phyloP scores from a whole-genome alignment of 257 asterid species.

The Jacaranda copaia region DNA sequence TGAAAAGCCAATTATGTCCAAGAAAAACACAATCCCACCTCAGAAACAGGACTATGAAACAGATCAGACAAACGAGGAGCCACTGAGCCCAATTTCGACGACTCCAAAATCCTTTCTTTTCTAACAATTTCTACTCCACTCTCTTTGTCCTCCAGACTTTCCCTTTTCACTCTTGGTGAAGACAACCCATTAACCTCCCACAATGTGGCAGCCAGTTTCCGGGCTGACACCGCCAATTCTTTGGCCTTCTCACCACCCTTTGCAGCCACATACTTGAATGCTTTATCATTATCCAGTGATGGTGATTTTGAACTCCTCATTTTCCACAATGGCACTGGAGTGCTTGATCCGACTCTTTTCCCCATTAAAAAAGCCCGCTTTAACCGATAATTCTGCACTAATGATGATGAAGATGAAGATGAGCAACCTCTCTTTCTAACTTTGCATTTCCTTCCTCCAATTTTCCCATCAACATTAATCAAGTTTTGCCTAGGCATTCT shows the following conservation, averaged over 20 bases:
- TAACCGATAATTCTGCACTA: slow-evolving; percentile 64
- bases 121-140: slow-evolving; percentile 55
- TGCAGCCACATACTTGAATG: slow-evolving; percentile 49
- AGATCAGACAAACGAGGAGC: slow-evolving; percentile 65
- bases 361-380: slow-evolving; percentile 82
- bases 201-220: slow-evolving; percentile 80
- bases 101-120: slow-evolving; percentile 49
- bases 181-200: slow-evolving; percentile 85
- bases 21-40: slow-evolving; percentile 62
- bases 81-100: slow-evolving; percentile 56
- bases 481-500: slow-evolving; percentile 69
- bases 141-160: slow-evolving; percentile 46
- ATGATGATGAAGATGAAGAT: slow-evolving; percentile 79
- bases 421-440: slow-evolving; percentile 90
- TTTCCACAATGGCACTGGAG: slow-evolving; percentile 89
- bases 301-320: slow-evolving; percentile 71
- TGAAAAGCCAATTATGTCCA: slow-evolving; percentile 12
- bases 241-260: slow-evolving; percentile 54
- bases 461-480: slow-evolving; percentile 61
- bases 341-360: slow-evolving; percentile 78
- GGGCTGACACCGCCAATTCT: slow-evolving; percentile 73
- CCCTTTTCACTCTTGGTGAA: slow-evolving; percentile 56
- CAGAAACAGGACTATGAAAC: slow-evolving; percentile 59
- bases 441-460: slow-evolving; percentile 68
- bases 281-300: slow-evolving; percentile 54